Evolutionary conservation across 2,329 filamentous ascomycete genomes (phyloP).

Genomic region (Diaporthe caulivora): DNA sequence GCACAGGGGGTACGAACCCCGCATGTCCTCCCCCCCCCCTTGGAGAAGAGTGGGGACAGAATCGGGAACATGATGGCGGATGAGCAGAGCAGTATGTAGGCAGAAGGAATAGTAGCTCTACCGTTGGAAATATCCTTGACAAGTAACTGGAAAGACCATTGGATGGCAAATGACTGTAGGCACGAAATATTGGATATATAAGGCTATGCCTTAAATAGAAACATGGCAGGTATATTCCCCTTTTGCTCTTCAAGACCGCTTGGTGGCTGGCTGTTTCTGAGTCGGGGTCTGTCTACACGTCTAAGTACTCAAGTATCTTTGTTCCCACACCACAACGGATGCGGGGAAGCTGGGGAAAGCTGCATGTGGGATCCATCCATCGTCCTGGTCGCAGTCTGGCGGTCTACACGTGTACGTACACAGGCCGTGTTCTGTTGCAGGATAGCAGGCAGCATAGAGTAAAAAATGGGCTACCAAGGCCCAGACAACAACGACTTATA

Average conservation of each 20-base stretch:
- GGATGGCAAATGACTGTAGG: background rate
- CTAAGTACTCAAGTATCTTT: background rate
- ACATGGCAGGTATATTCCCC: background rate
- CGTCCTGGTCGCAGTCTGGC: background rate
- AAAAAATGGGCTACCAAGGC: background rate
- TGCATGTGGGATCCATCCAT: background rate
- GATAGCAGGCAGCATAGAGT: background rate
- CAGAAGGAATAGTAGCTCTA: too few species aligned
- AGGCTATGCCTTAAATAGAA: background rate
- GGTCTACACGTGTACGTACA: too few species aligned
- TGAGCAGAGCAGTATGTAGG: too few species aligned
- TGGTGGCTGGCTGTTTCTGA: background rate
- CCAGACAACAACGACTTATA: too few species aligned
- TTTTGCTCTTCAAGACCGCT: too few species aligned
- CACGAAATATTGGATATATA: too few species aligned
- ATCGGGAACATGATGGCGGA: too few species aligned
- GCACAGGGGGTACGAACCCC: too few species aligned
- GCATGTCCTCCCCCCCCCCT: background rate
- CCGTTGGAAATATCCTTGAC: too few species aligned
- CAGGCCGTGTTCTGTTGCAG: too few species aligned
- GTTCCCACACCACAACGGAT: background rate
- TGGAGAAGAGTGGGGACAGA: background rate
- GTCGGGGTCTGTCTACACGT: background rate
- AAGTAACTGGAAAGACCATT: too few species aligned
- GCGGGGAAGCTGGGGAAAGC: slow-evolving; percentile 1